phyloP scores from a whole-genome alignment of 208 protist species.

The Trypanosoma scelopori region DNA sequence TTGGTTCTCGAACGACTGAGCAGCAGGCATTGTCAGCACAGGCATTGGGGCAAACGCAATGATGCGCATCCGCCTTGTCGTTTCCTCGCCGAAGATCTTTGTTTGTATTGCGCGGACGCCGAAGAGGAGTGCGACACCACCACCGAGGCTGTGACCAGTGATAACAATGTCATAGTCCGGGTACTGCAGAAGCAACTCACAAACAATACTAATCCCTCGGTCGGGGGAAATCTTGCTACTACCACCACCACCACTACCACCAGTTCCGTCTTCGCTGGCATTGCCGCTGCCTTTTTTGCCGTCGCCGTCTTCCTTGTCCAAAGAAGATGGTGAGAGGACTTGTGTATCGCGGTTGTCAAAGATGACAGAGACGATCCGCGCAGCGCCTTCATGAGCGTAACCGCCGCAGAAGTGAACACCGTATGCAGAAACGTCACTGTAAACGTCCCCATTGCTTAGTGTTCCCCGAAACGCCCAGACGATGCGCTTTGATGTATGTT shows the following conservation, averaged over 20 bases:
- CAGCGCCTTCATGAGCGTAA: conserved; percentile 53
- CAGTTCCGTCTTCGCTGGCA: background rate
- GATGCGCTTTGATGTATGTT: conserved; percentile 45
- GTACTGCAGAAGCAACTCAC: conserved; percentile 8
- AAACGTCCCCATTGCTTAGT: conserved; percentile 51
- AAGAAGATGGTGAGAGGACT: background rate
- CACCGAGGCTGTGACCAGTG: conserved; percentile 77
- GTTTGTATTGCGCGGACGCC: conserved; percentile 48
- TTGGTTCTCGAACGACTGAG: conserved; percentile 37
- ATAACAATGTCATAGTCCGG: conserved; percentile 58
- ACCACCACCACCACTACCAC: background rate
- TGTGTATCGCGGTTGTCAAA: conserved; percentile 46
- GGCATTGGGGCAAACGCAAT: conserved; percentile 66
- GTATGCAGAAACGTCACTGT: conserved; percentile 58
- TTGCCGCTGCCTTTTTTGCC: background rate
- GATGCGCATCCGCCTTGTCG: conserved; percentile 45
- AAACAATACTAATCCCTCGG: conserved; percentile 9
- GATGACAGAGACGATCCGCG: conserved; percentile 37
- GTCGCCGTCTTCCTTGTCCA: background rate
- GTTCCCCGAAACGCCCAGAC: conserved; percentile 69
- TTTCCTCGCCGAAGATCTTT: conserved; percentile 17
- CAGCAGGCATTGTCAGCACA: conserved; percentile 49
- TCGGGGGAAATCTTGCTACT: background rate
- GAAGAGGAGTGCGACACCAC: conserved; percentile 59
- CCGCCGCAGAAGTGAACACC: conserved; percentile 49